phyloP scores from a whole-genome alignment of 768 basidiomycete genomes.

The Leccinum incarnatum region DNA sequence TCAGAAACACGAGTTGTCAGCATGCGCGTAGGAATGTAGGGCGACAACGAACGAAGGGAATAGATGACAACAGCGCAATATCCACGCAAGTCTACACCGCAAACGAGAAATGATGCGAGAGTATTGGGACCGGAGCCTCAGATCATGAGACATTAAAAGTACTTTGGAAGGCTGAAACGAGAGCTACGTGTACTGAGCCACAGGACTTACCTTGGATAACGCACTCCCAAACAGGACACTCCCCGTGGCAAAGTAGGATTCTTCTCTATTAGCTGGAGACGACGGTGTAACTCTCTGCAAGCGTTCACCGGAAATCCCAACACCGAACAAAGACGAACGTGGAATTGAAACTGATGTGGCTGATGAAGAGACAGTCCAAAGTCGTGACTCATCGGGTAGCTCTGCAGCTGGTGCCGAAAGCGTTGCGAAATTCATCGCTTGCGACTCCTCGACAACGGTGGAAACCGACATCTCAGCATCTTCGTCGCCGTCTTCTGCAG shows the following conservation, averaged over 20 bases:
- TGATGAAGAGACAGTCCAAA: conserved; percentile 17
- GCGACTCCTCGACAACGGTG: not conserved
- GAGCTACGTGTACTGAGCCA: conserved; percentile 8
- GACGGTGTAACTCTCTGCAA: not conserved
- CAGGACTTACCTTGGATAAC: conserved; percentile 12
- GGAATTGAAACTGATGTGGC: conserved; percentile 11
- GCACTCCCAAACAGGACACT: conserved; percentile 48
- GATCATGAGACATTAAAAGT: not conserved
- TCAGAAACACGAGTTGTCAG: conserved; percentile 15
- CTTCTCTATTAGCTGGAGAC: not conserved
- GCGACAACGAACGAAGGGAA: conserved; percentile 1
- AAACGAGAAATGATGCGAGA: not conserved
- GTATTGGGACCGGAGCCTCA: not conserved
- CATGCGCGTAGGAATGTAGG: not conserved
- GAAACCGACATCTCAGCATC: not conserved
- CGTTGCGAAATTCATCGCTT: conserved; percentile 7
- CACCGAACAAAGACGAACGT: conserved; percentile 27
- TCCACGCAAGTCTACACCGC: conserved; percentile 2
- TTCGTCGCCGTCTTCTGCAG: not conserved
- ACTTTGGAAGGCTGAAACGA: not conserved
- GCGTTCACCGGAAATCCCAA: conserved; percentile 4
- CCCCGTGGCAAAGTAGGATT: conserved; percentile 26
- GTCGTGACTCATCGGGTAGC: conserved; percentile 14
- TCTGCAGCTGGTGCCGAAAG: conserved; percentile 8
- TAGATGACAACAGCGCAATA: conserved; percentile 14